phyloP scores from a whole-genome alignment of 2,329 filamentous ascomycete species.

The Ophiobolus disseminans region DNA sequence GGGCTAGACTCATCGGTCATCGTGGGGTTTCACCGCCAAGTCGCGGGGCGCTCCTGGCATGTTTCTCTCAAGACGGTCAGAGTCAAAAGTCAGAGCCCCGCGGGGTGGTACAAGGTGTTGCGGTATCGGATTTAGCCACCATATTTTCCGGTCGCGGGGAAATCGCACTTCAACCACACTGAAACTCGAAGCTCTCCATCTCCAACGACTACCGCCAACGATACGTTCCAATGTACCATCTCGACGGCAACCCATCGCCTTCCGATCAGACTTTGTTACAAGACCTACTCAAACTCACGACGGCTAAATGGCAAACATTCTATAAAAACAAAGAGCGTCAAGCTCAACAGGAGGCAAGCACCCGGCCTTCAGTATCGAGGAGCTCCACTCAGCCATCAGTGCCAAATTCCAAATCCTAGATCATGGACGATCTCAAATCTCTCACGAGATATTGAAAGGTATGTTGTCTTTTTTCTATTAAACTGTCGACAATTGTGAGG shows the following conservation, averaged over 20 bases:
- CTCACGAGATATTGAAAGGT: background rate
- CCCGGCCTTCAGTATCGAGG: conserved; percentile 40
- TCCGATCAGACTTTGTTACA: conserved; percentile 28
- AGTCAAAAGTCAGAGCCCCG: background rate
- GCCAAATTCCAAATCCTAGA: conserved; percentile 43
- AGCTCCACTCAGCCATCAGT: conserved; percentile 47
- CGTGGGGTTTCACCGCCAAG: conserved; percentile 9
- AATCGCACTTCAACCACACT: conserved; percentile 1
- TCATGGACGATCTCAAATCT: background rate
- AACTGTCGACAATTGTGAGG: too few relatives aligned
- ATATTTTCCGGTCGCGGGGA: conserved; percentile 12
- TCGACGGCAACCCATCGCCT: conserved; percentile 28
- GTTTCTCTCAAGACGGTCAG: background rate
- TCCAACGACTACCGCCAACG: background rate
- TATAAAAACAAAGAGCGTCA: conserved; percentile 13
- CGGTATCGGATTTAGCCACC: conserved; percentile 13
- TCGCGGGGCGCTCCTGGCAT: conserved; percentile 12
- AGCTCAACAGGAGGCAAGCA: conserved; percentile 10
- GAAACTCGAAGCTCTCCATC: background rate
- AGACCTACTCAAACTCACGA: conserved; percentile 28
- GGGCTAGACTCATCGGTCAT: background rate
- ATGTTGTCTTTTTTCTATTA: background rate
- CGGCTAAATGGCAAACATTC: conserved; percentile 29
- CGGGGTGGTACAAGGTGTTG: conserved; percentile 4
- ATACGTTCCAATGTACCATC: conserved; percentile 29